Evolutionary conservation across 257 asterid species (phyloP).

Genomic region (Coffea eugenioides): DNA sequence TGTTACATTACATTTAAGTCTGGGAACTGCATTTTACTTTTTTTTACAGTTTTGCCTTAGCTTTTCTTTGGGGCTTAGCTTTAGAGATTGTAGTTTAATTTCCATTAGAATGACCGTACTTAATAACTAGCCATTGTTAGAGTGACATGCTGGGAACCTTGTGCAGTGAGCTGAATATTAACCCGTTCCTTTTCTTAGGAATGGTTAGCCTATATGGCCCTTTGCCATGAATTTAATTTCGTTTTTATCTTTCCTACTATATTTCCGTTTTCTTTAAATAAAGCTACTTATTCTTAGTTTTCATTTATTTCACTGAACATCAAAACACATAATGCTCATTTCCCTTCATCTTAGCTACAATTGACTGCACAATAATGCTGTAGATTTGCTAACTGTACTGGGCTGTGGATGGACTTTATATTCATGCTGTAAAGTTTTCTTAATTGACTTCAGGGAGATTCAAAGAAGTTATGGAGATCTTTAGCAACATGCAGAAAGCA

Average conservation of each 20-base stretch:
- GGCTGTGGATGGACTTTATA: background rate
- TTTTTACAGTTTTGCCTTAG: background rate
- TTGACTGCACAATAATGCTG: background rate
- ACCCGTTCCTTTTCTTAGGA: background rate
- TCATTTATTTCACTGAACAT: background rate
- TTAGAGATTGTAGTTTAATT: background rate
- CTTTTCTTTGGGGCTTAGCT: background rate
- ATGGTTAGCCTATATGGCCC: background rate
- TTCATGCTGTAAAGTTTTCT: background rate
- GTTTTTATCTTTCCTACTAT: too few species aligned
- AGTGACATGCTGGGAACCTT: background rate
- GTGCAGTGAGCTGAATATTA: background rate
- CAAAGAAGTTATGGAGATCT: conserved; percentile 68
- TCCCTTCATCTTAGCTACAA: background rate
- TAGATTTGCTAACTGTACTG: background rate
- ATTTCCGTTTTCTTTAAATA: too few species aligned
- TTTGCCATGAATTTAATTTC: background rate
- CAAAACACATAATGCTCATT: background rate
- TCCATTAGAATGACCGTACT: background rate
- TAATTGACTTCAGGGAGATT: conserved; percentile 52
- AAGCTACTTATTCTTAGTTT: background rate
- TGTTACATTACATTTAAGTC: background rate
- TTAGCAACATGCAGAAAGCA: conserved; percentile 76
- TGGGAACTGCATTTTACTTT: background rate
- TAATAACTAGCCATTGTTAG: background rate